A percentile compares a stretch with the other conserved stretches of the same genome.
phyloP scores from a whole-genome alignment of 73 alveolate genomes.

The Stentor coeruleus region DNA sequence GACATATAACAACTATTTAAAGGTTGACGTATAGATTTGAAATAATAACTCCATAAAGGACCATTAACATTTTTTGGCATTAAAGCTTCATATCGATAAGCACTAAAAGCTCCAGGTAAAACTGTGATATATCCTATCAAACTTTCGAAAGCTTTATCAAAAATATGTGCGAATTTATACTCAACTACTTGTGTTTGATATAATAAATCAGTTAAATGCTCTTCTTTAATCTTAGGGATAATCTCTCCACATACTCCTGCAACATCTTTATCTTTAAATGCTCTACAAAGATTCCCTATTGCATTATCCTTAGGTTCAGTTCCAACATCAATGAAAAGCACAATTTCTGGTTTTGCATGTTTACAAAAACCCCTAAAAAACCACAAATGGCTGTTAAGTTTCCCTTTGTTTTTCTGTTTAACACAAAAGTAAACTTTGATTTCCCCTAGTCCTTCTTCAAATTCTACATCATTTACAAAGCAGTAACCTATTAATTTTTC shows the following conservation, averaged over 20 bases:
- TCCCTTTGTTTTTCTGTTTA: conserved; percentile 23
- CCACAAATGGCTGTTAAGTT: conserved; percentile 27
- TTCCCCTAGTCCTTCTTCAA: too few species aligned
- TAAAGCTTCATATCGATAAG: conserved; percentile 35
- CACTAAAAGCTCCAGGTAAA: conserved; percentile 45
- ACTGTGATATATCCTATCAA: conserved; percentile 31
- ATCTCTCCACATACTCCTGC: conserved; percentile 31
- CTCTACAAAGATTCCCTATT: background rate
- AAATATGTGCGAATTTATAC: conserved; percentile 20
- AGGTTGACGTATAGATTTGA: conserved; percentile 18
- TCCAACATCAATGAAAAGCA: conserved; percentile 19
- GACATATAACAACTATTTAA: background rate
- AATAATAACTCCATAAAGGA: conserved; percentile 25
- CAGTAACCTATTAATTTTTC: too few species aligned
- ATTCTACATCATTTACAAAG: too few species aligned
- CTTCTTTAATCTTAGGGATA: background rate
- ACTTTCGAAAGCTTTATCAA: conserved; percentile 25
- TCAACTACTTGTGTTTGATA: conserved; percentile 21
- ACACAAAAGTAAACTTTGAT: conserved; percentile 11
- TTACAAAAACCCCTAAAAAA: conserved; percentile 28
- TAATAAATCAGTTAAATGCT: background rate
- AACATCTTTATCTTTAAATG: background rate
- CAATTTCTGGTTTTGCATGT: background rate
- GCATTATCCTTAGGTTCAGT: conserved; percentile 17
- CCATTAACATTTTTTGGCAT: background rate